Conservation (phyloP, 2,329 filamentous ascomycete genomes). For the Penicillium sp. region DNA sequence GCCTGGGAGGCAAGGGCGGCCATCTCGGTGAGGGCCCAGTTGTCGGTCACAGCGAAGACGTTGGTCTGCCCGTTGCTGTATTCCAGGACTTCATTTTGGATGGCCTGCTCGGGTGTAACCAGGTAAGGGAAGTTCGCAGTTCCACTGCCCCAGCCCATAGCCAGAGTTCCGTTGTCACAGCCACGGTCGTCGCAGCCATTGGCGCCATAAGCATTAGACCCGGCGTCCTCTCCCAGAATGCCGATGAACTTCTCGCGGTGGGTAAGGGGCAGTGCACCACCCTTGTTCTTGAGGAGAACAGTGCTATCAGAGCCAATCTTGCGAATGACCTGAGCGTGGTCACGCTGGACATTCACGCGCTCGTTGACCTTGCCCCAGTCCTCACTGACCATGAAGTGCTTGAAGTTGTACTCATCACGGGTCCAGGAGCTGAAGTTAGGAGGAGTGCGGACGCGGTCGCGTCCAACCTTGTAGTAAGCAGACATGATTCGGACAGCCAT, state of each 20-base stretch:
- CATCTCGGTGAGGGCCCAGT: slow-evolving; percentile 56
- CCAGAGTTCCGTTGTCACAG: slow-evolving; percentile 60
- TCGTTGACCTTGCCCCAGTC: slow-evolving; percentile 68
- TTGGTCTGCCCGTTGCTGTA: slow-evolving; percentile 60
- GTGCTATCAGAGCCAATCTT: slow-evolving; percentile 76
- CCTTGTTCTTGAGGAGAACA: slow-evolving; percentile 84
- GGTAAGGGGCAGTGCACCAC: slow-evolving; percentile 68
- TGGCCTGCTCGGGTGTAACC: slow-evolving; percentile 61
- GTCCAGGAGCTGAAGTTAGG: slow-evolving; percentile 93
- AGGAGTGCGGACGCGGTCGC: slow-evolving; percentile 51
- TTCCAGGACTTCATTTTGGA: slow-evolving; percentile 63
- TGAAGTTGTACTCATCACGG: slow-evolving; percentile 68
- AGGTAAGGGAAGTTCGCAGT: slow-evolving; percentile 63
- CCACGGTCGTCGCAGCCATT: slow-evolving; percentile 75
- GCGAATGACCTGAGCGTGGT: slow-evolving; percentile 72
- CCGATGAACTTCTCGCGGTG: slow-evolving; percentile 70
- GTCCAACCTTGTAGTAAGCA: slow-evolving; percentile 64
- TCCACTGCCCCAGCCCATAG: slow-evolving; percentile 64
- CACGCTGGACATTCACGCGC: slow-evolving; percentile 76
- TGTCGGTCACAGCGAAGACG: slow-evolving; percentile 60
- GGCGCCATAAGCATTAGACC: slow-evolving; percentile 69
- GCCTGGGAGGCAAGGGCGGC: slow-evolving; percentile 52
- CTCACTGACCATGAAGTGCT: slow-evolving; percentile 63
- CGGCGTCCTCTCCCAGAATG: slow-evolving; percentile 81
- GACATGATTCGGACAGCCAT: slow-evolving; percentile 81